phyloP scores from a whole-genome alignment of 805 yeast species.

The Zygotorulaspora sp. region DNA sequence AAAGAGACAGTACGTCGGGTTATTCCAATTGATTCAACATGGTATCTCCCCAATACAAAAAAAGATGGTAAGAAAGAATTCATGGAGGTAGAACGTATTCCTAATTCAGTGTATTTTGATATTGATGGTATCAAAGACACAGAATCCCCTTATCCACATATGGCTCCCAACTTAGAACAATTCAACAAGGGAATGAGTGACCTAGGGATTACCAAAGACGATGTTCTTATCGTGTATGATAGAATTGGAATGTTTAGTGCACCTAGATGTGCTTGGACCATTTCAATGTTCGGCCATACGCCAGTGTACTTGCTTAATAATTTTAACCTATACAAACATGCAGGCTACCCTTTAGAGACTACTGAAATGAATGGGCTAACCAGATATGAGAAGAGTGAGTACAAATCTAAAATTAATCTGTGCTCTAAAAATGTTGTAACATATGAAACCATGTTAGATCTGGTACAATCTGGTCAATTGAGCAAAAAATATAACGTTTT shows the following conservation, averaged over 20 bases:
- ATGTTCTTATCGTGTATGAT: conserved; percentile 77
- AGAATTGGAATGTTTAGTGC: conserved; percentile 78
- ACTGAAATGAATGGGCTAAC: conserved; percentile 15
- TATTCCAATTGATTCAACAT: conserved; percentile 78
- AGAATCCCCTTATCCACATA: conserved; percentile 73
- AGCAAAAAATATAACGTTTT: conserved; percentile 49
- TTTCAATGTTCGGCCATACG: conserved; percentile 72
- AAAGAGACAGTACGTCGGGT: conserved; percentile 31
- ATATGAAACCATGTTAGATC: conserved; percentile 59
- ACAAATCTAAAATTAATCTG: conserved; percentile 36
- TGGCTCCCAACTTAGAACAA: conserved; percentile 63
- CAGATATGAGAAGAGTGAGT: conserved; percentile 28
- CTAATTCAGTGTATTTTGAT: conserved; percentile 69
- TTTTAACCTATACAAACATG: conserved; percentile 47
- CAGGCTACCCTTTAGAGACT: conserved; percentile 45
- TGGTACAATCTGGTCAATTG: conserved; percentile 48
- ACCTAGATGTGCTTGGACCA: conserved; percentile 91
- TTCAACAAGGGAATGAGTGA: conserved; percentile 52
- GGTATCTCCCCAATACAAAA: conserved; percentile 82
- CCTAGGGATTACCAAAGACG: conserved; percentile 53
- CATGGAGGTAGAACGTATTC: conserved; percentile 53
- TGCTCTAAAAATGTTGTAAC: conserved; percentile 50
- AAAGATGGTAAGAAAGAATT: conserved; percentile 54
- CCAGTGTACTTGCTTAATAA: conserved; percentile 68
- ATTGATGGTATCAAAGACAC: conserved; percentile 64